Evolutionary conservation across 805 yeast species (phyloP), one percentile per base, ranked within the genome.

Genomic region (Blastobotrys attinorum): DNA sequence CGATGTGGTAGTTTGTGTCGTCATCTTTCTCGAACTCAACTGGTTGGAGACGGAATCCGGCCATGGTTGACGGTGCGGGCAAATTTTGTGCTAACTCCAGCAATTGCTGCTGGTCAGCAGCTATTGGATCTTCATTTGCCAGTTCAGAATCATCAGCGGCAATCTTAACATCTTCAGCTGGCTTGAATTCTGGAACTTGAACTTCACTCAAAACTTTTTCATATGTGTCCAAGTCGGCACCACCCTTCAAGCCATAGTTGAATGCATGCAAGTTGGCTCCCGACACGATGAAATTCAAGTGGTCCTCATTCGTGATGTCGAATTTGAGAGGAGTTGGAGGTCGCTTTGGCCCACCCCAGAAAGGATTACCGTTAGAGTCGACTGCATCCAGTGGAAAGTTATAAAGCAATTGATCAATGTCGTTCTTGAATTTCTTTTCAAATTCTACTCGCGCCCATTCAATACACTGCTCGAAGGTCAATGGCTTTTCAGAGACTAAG

Each of bases 21-120:
- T 92, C 98, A 67, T 92, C 99, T 67, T 92, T 92, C 68, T 92
- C 99, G 62, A 92, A 92, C 54, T 89, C 97, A 39, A 83, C 92
- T n/a, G 96, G 89, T 25, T 61, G 71, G 55, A 92, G 71, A 60
- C 95, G 75, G 69, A 83, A 89, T 2, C 96, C 96, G 4, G 90
- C 94, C 58, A 92, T 67, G 0, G 89, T 71, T 2, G 95, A 78
- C 32, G 97, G 95, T 43, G 84, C 78, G 22, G 99, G 99, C 54
- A 92, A 73, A 10, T 83, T 71, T 35, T 82, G 79, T 21, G 94
- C 86, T 44, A 92, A 68, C 47, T 71, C 63, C 53, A 75, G 77
- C 52, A 89, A 65, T 43, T 79, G 83, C 49, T 78, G 84, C 45
- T 74, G 72, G 52, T 79, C 92, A 32, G 71, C 53, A 17, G 61